These are phyloP conservation scores for Blepharisma stoltei DNA, from an alignment of 73 alveolate species.

Conservation along the genomic window DNA sequence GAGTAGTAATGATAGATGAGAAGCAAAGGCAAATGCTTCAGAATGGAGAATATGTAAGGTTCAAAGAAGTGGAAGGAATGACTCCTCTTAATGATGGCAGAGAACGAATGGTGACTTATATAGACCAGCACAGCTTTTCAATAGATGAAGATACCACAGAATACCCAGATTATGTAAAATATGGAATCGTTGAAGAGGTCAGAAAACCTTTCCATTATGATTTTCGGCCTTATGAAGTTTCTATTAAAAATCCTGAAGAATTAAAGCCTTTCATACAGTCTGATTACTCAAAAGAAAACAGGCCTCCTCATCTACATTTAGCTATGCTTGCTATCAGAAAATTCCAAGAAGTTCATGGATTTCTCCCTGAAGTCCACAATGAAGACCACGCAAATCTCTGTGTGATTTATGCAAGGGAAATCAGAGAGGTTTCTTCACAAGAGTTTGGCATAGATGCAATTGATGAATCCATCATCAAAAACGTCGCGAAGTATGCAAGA, in stretches of 20 bases:
- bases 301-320: constrained; percentile 32
- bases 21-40: neutral
- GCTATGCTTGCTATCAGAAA: constrained; percentile 53
- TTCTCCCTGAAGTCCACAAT: constrained; percentile 55
- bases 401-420: constrained; percentile 43
- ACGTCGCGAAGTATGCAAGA: constrained; percentile 75
- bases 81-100: constrained; percentile 39
- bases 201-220: neutral
- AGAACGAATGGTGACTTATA: constrained; percentile 79
- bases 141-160: constrained; percentile 40
- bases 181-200: constrained; percentile 17
- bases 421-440: constrained; percentile 54
- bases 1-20: constrained; percentile 17
- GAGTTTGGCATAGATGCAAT: constrained; percentile 55
- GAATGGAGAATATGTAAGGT: constrained; percentile 20
- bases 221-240: neutral
- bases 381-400: constrained; percentile 53
- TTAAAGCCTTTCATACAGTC: neutral
- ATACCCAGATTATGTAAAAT: constrained; percentile 15
- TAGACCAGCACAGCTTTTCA: constrained; percentile 82
- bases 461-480: constrained; percentile 77
- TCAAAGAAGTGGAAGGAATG: constrained; percentile 34
- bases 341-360: constrained; percentile 48
- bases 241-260: neutral
- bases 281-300: neutral